A percentile compares a stretch with the other conserved stretches of the same genome.
These are phyloP conservation scores for Myxozyma melibiosi DNA, from an alignment of 805 yeast genomes.

Conservation along the genomic window DNA sequence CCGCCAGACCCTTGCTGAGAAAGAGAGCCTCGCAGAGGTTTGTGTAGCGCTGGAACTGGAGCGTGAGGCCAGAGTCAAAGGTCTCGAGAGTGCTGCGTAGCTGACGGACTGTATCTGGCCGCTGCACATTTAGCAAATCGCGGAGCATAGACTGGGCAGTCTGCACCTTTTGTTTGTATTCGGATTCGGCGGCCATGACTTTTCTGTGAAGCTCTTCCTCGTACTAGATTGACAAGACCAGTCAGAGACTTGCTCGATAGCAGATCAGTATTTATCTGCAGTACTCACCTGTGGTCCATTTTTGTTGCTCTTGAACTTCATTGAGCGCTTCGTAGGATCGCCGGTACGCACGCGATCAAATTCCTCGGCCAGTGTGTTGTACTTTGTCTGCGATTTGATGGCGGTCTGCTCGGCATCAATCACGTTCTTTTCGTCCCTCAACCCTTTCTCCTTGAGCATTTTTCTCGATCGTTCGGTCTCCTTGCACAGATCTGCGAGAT, in stretches of 20 bases:
- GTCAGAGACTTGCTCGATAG: not conserved
- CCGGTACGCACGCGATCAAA: constrained; percentile 76
- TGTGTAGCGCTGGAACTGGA: constrained; percentile 83
- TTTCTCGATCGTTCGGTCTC: constrained; percentile 76
- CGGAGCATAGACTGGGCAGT: constrained; percentile 71
- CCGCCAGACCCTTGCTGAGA: constrained; percentile 80
- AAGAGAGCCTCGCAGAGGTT: constrained; percentile 82
- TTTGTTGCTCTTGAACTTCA: constrained; percentile 68
- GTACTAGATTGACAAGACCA: constrained; percentile 42
- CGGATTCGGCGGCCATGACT: constrained; percentile 81
- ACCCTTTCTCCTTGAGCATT: constrained; percentile 75
- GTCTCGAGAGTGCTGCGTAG: constrained; percentile 79
- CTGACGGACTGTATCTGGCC: constrained; percentile 75
- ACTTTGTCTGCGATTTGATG: constrained; percentile 81
- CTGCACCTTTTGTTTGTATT: constrained; percentile 76
- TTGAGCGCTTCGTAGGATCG: constrained; percentile 81
- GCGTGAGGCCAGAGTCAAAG: constrained; percentile 83
- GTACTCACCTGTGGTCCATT: constrained; percentile 60
- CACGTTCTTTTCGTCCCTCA: constrained; percentile 80
- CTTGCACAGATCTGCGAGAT: constrained; percentile 67
- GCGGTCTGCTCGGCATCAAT: constrained; percentile 78
- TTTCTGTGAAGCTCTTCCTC: constrained; percentile 86
- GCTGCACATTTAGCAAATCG: constrained; percentile 67
- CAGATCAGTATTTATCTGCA: not conserved
- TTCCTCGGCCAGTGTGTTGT: constrained; percentile 80